Evolutionary conservation across 2,329 filamentous ascomycete genomes (phyloP), one percentile per base, ranked within the genome.

Genomic region (Curvularia eragrostidis): DNA sequence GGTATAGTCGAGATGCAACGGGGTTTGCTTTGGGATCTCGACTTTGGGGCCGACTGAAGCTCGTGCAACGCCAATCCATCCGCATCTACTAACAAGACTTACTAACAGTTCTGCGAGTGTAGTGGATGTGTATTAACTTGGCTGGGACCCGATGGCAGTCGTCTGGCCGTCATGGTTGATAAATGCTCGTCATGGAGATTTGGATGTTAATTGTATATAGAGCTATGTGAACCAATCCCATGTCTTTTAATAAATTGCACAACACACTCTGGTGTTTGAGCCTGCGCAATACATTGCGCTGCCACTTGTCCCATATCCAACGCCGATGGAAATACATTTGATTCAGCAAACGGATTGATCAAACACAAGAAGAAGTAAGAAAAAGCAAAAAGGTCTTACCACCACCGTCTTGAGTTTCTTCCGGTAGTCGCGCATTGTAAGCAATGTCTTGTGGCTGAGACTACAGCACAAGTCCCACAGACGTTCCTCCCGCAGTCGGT

Each of bases 381-480:
- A 36, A 12, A 34, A 46, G 26, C 30, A 30, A 19, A 6, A 3
- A 41, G 12, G 9, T 24, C 2, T 8, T 28, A 65, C 58, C 65
- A 64, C 61, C 59, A 67, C 19, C 59, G 43, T 39, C 57, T 58
- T 34, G 57, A 61, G 26, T 59, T 59, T 32, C 61, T 52, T 34
- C 52, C 44, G 3, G 56, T 59, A 8, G 67, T 74, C 15, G 77
- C 78, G 61, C 80, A 82, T 9, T 72, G 68, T 54, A 81, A 59
- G 65, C 80, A 82, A 44, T 75, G 68, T 52, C 79, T 69, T 54
- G 64, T 62, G 23, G 73, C 66, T 7, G 72, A 69, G 8, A 72
- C 69, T 10, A 81, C 73, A 4, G 80, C 75, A 67, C 80, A 82
- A 5, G 61, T 72, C 42, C 75, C 75, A 64, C 79, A 82, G 2